These are phyloP conservation scores for Cinnamomum chago DNA, from an alignment of 164 flowering plant species.

Conservation along the genomic window DNA sequence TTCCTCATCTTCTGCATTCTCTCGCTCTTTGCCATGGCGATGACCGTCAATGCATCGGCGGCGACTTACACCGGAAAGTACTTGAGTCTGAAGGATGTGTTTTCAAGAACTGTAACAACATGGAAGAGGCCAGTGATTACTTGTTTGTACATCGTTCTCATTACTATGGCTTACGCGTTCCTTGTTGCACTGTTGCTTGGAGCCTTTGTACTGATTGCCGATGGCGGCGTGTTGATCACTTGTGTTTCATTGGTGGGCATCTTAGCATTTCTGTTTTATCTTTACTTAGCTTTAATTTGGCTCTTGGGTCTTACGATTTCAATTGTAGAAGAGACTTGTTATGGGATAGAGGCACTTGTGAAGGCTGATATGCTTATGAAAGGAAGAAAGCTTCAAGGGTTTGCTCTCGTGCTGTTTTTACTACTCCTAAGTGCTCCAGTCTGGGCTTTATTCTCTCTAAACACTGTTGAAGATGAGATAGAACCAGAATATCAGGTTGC, in stretches of 20 bases:
- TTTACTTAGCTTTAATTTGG: conserved; percentile 13
- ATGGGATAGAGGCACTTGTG: conserved; percentile 14
- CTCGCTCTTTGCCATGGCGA: conserved; percentile 3
- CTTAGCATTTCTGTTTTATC: not conserved
- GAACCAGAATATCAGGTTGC: not conserved
- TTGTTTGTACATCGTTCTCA: not conserved
- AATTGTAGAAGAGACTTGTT: conserved; percentile 12
- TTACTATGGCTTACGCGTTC: not conserved
- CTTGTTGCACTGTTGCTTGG: not conserved
- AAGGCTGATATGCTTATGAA: conserved; percentile 15
- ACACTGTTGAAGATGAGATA: not conserved
- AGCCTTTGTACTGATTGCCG: not conserved
- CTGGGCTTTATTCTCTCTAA: not conserved
- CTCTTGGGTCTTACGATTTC: conserved; percentile 18
- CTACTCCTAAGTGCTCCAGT: not conserved
- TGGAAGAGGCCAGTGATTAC: conserved; percentile 20
- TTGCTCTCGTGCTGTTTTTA: conserved; percentile 1
- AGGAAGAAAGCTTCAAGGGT: conserved; percentile 22
- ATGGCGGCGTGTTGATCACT: not conserved
- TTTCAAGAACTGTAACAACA: not conserved
- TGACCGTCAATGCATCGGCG: conserved; percentile 20
- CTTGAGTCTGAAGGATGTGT: conserved; percentile 11
- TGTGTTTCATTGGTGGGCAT: not conserved
- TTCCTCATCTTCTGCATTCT: not conserved
- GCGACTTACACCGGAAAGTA: not conserved